phyloP scores from a whole-genome alignment of 2,329 filamentous ascomycete species.

The Leptographium galeiforme region DNA sequence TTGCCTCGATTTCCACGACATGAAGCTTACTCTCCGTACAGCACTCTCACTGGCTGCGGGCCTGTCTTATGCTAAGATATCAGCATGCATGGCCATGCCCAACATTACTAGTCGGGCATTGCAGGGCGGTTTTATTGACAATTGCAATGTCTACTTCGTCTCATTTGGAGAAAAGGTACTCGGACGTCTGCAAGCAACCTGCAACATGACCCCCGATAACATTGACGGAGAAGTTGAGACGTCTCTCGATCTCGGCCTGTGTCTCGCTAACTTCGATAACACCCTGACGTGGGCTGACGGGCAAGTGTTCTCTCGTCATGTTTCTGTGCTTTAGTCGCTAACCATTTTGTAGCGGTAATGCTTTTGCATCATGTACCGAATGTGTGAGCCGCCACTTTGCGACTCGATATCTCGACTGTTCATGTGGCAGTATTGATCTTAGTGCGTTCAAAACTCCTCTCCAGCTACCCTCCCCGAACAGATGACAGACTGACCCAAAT shows the following conservation, averaged over 20 bases:
- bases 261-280: slow-evolving; percentile 9
- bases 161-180: not conserved
- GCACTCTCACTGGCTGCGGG: not conserved
- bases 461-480: not conserved
- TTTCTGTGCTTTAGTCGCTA: not conserved
- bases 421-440: slow-evolving; percentile 8
- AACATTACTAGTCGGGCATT: not conserved
- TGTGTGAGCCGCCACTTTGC: slow-evolving; percentile 1
- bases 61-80: not conserved
- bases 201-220: not conserved
- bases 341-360: not conserved
- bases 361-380: slow-evolving; percentile 6
- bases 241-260: slow-evolving; percentile 6
- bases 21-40: not conserved
- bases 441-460: not conserved
- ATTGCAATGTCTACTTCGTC: slow-evolving; percentile 3
- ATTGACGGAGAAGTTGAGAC: not conserved
- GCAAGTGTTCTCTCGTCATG: not conserved
- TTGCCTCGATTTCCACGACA: not conserved
- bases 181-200: slow-evolving; percentile 3
- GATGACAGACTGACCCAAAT: not conserved
- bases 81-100: not conserved
- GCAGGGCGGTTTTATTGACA: not conserved
- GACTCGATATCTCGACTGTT: slow-evolving; percentile 6
- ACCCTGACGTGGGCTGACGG: slow-evolving; percentile 4